Percentiles rank a stretch among this genome's conserved stretches.
phyloP scores from a whole-genome alignment of 1,284 basidiomycete genomes.

The Pseudozyma sp. region DNA sequence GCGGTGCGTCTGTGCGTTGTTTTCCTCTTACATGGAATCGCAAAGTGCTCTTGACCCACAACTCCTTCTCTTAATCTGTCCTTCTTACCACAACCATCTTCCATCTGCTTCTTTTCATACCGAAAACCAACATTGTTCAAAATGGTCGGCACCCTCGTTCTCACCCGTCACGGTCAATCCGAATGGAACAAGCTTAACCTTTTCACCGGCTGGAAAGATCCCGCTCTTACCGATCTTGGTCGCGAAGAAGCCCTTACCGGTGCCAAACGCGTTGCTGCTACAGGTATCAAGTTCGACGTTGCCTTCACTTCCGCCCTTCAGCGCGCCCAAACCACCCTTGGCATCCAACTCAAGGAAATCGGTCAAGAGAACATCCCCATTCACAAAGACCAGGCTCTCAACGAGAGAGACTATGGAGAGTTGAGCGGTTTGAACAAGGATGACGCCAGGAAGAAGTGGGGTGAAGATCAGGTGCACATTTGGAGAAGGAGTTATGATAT shows the following conservation, averaged over 20 bases:
- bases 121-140: too few relatives aligned
- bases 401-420: conserved; percentile 71
- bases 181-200: conserved; percentile 70
- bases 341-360: conserved; percentile 70
- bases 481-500: conserved; percentile 70
- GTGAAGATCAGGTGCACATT: conserved; percentile 71
- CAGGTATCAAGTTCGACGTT: conserved; percentile 67
- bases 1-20: too few relatives aligned
- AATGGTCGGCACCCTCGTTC: conserved; percentile 66
- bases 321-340: conserved; percentile 71
- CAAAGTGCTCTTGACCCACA: too few relatives aligned
- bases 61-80: too few relatives aligned
- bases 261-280: conserved; percentile 65
- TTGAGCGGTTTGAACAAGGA: conserved; percentile 71
- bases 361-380: conserved; percentile 68
- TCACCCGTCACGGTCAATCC: conserved; percentile 69
- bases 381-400: conserved; percentile 70
- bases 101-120: too few relatives aligned
- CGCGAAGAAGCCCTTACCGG: conserved; percentile 67
- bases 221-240: conserved; percentile 67
- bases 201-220: conserved; percentile 69
- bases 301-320: conserved; percentile 71
- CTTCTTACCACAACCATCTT: too few relatives aligned
- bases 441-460: conserved; percentile 70
- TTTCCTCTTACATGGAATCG: background rate